Percentiles rank a stretch among this genome's conserved stretches.
Evolutionary conservation across 306 rosid genomes (phyloP).

Genomic region (Comarum palustre): DNA sequence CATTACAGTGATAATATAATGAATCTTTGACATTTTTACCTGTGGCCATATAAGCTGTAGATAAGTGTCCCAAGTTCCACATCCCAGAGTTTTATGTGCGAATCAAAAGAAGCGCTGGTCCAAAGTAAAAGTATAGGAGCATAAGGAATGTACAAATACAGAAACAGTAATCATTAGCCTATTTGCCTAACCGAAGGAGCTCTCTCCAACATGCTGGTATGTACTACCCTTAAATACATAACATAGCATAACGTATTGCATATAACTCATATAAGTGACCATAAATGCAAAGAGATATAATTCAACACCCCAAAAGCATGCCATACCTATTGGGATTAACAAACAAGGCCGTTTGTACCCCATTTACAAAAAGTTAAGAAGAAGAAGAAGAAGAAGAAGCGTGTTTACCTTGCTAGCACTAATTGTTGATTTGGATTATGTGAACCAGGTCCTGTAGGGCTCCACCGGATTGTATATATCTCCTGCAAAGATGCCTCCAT

Average conservation of each 20-base stretch:
- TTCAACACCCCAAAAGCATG: not conserved
- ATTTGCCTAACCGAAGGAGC: not conserved
- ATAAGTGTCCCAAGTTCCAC: constrained; percentile 54
- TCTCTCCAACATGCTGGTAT: not conserved
- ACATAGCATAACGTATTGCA: not conserved
- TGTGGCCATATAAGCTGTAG: constrained; percentile 54
- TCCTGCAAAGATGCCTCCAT: constrained; percentile 34
- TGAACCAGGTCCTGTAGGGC: constrained; percentile 60
- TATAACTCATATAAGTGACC: not conserved
- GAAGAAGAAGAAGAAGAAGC: constrained; percentile 14
- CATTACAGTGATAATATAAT: not conserved
- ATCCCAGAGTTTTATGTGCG: constrained; percentile 59
- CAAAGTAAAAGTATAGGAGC: constrained; percentile 7
- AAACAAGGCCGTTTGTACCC: not conserved
- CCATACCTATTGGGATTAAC: not conserved
- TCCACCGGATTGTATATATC: constrained; percentile 70
- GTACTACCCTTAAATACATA: not conserved
- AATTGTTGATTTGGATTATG: constrained; percentile 48
- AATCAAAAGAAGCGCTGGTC: constrained; percentile 63
- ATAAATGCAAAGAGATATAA: not conserved
- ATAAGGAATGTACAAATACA: not conserved
- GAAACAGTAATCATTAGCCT: not conserved
- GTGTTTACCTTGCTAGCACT: constrained; percentile 52
- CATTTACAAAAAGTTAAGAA: not conserved
- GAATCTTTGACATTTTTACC: constrained; percentile 22